Conservation (phyloP, 2,329 filamentous ascomycete species). For the Mollisiaceae sp. region DNA sequence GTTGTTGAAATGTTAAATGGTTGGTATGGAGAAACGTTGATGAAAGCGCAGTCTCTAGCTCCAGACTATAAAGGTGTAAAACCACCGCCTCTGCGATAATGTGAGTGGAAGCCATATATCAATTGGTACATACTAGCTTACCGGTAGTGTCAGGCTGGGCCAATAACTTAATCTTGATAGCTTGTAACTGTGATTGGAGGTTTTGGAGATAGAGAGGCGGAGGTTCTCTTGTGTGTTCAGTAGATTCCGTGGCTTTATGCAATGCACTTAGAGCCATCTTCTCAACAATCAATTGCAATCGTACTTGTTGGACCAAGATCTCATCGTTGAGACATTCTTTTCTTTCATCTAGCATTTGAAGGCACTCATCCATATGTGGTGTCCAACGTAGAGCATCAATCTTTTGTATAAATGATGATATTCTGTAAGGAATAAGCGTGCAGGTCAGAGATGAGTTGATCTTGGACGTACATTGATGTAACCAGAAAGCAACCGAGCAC, state of each 20-base stretch:
- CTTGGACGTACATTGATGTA: slow-evolving; percentile 44
- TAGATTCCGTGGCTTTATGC: background rate
- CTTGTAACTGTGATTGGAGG: background rate
- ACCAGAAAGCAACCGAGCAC: slow-evolving; percentile 54
- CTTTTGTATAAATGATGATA: slow-evolving; percentile 50
- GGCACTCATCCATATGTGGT: slow-evolving; percentile 61
- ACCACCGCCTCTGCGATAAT: background rate
- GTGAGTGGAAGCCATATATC: background rate
- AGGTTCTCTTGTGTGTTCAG: background rate
- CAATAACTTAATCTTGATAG: background rate
- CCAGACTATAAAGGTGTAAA: background rate
- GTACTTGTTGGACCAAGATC: slow-evolving; percentile 51
- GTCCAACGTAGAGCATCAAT: slow-evolving; percentile 62
- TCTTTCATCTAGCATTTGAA: slow-evolving; percentile 51
- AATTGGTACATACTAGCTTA: background rate
- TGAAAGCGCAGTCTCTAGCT: background rate
- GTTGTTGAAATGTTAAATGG: background rate
- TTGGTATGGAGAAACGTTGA: background rate
- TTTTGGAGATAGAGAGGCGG: background rate
- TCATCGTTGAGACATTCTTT: slow-evolving; percentile 56
- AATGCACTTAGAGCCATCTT: slow-evolving; percentile 15
- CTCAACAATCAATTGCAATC: slow-evolving; percentile 40
- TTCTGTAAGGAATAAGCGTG: slow-evolving; percentile 38
- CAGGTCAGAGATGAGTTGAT: slow-evolving; percentile 13
- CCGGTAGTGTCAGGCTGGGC: background rate